These are phyloP conservation scores for Abrus precatorius DNA, from an alignment of 306 rosid species.

Conservation along the genomic window DNA sequence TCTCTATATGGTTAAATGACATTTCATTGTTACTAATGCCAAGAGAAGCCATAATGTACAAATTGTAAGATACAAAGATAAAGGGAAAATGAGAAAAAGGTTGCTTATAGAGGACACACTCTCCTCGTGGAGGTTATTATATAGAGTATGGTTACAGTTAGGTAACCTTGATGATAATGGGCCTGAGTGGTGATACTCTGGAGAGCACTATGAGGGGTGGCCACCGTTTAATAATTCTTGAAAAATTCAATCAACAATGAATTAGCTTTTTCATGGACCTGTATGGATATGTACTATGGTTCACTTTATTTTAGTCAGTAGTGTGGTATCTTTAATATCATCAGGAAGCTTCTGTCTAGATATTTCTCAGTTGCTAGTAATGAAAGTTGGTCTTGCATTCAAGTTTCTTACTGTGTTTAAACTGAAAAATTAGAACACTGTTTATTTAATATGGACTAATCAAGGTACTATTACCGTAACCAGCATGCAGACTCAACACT, in stretches of 20 bases:
- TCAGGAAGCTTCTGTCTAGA: neutral
- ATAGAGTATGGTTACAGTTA: conserved; percentile 42
- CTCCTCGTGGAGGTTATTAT: conserved; percentile 46
- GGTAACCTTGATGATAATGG: conserved; percentile 41
- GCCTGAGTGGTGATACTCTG: conserved; percentile 36
- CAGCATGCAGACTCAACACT: conserved; percentile 22
- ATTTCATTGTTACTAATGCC: conserved; percentile 40
- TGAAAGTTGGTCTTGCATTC: conserved; percentile 11
- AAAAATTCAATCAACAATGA: conserved; percentile 26
- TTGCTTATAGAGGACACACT: conserved; percentile 59
- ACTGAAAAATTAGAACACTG: neutral
- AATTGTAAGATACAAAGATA: neutral
- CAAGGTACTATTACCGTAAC: conserved; percentile 1
- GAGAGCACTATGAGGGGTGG: conserved; percentile 53
- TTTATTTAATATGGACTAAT: conserved; percentile 3
- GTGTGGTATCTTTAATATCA: neutral
- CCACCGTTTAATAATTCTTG: conserved; percentile 23
- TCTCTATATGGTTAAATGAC: conserved; percentile 45
- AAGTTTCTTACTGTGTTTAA: conserved; percentile 23
- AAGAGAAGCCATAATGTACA: conserved; percentile 55
- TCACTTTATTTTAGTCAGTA: conserved; percentile 29
- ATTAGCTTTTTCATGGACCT: conserved; percentile 20
- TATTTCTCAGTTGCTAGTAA: conserved; percentile 6
- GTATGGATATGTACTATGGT: conserved; percentile 27
- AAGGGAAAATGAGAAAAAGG: conserved; percentile 29